Conservation (phyloP, 305 asterid species). For the Salvia sclarea region DNA sequence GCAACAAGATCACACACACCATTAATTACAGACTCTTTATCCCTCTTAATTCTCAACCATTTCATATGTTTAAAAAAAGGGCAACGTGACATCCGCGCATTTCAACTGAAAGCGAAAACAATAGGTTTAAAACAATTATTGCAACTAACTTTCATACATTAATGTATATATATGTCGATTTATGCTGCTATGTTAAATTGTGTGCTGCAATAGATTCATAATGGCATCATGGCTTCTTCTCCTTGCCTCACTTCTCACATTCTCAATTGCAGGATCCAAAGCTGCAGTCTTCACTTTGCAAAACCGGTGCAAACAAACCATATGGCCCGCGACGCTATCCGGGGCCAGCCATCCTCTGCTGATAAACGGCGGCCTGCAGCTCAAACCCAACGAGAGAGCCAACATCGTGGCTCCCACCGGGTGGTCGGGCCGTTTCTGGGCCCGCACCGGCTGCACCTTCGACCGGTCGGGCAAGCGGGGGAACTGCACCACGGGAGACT, state of each 20-base stretch:
- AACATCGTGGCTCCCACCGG: constrained; percentile 44
- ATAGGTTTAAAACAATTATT: not conserved
- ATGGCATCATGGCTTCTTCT: constrained; percentile 35
- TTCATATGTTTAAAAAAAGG: not conserved
- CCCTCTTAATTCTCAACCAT: not conserved
- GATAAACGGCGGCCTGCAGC: constrained; percentile 47
- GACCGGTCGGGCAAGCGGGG: constrained; percentile 50
- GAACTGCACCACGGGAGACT: constrained; percentile 62
- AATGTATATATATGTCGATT: not conserved
- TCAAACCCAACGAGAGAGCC: constrained; percentile 26
- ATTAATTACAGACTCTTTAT: constrained; percentile 2
- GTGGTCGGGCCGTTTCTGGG: constrained; percentile 84
- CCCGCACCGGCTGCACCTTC: constrained; percentile 54
- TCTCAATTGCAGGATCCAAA: constrained; percentile 40
- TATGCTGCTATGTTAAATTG: not conserved
- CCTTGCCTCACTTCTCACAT: constrained; percentile 31
- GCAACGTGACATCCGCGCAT: constrained; percentile 9
- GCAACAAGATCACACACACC: constrained; percentile 2
- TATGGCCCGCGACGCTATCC: constrained; percentile 67
- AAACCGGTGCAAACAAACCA: constrained; percentile 46
- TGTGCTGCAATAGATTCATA: not conserved
- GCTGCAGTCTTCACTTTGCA: constrained; percentile 51
- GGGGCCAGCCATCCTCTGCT: constrained; percentile 49
- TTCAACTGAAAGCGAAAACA: constrained; percentile 21
- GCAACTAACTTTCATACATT: constrained; percentile 24